phyloP scores from a whole-genome alignment of 1,139 yeast species.

The Arxiozyma slooffiae region DNA sequence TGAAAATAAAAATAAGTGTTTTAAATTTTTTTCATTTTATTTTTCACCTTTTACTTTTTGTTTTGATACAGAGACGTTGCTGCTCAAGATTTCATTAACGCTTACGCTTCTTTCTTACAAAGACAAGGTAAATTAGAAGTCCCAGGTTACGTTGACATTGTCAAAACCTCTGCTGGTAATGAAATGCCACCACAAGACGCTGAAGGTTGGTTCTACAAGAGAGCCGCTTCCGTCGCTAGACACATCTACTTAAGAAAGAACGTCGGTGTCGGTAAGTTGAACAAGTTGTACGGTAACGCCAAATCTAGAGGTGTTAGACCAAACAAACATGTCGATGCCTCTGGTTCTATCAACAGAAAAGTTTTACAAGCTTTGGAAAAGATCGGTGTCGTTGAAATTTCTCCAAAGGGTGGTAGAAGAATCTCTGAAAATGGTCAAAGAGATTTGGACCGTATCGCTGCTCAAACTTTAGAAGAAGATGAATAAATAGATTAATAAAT shows the following conservation, averaged over 20 bases:
- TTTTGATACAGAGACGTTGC: slow-evolving; percentile 83
- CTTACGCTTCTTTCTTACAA: slow-evolving; percentile 99
- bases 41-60: neutral
- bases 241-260: slow-evolving; percentile 99
- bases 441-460: slow-evolving; percentile 99
- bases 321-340: slow-evolving; percentile 97
- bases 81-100: slow-evolving; percentile 99
- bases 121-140: slow-evolving; percentile 99
- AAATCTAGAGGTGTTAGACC: slow-evolving; percentile 99
- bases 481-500: slow-evolving; percentile 41
- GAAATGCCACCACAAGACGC: slow-evolving; percentile 99
- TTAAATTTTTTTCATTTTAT: too few species aligned
- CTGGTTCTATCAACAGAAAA: slow-evolving; percentile 98
- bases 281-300: slow-evolving; percentile 99
- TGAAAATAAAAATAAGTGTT: neutral
- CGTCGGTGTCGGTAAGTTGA: slow-evolving; percentile 98
- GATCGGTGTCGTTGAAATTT: slow-evolving; percentile 93
- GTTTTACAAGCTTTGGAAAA: slow-evolving; percentile 97
- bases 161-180: slow-evolving; percentile 98
- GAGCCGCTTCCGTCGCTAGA: slow-evolving; percentile 99
- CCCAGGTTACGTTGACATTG: slow-evolving; percentile 99
- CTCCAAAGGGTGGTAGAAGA: slow-evolving; percentile 99
- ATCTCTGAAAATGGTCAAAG: slow-evolving; percentile 99
- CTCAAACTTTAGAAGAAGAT: slow-evolving; percentile 90
- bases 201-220: slow-evolving; percentile 99